Base-by-base conservation (phyloP, 2,329 filamentous ascomycete genomes). In the Coniosporium uncinatum region DNA sequence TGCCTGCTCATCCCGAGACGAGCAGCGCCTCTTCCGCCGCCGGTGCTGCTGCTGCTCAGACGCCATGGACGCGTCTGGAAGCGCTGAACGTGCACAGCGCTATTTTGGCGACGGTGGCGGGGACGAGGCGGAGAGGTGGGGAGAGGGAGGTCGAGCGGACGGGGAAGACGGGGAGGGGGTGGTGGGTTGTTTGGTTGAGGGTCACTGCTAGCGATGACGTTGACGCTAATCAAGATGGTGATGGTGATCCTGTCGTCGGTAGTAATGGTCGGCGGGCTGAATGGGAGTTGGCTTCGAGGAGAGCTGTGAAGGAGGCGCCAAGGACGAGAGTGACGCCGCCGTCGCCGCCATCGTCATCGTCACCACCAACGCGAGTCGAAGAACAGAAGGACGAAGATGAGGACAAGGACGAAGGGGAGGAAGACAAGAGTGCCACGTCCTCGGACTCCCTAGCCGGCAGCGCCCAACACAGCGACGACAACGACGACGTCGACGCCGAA, bases 111-210 rank as follows among this genome's bases (percentile, higher is more conserved):
- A 79, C 75, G 0, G 66, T 79, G 39, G 55, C 59, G n/a, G 67
- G 69, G 43, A 79, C 77, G 2, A 65, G 71, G 3, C 58, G 58
- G 18, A 29, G 22, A 13, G 42, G 39, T 2, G 49, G 46, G 3
- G 40, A 49, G 5, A 46, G 43, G 5, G 77, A 82, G 46, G 63
- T 76, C 5, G 79, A 83, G 51, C 67, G 76, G 22, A 81, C 75
- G 1, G 75, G 73, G 56, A 83, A 82, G 57, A 82, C 79, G 0
- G 71, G 61, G 34, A 70, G 79, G n/a, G 76, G 76, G 5, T 83
- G 79, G 79, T 83, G 79, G 79, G 69, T 83, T 2, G 73, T 81
- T 18, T 83, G 79, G 79, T 73, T 82, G 57, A 69, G 76, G 6
- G 57, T 81, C 36, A 38, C 34, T 17, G 42, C 33, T 17, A 35